phyloP scores from a whole-genome alignment of 208 protist species.

The Herpetomonas samuelpessoai region DNA sequence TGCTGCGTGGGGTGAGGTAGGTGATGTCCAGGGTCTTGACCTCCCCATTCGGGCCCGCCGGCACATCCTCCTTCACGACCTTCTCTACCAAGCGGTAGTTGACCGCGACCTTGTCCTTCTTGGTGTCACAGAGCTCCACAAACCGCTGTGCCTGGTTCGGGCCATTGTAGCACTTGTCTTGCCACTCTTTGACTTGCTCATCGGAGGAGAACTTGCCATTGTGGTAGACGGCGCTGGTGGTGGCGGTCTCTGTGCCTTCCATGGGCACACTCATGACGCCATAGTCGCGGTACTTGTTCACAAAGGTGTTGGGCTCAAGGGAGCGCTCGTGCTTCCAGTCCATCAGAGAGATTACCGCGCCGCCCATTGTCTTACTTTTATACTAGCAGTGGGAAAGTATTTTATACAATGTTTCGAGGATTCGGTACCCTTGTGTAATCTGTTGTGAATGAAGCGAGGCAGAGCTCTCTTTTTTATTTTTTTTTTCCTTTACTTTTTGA shows the following conservation, averaged over 20 bases:
- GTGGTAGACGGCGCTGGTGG: constrained; percentile 21
- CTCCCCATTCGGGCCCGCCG: constrained; percentile 14
- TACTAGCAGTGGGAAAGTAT: too few relatives aligned
- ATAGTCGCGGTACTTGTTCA: neutral
- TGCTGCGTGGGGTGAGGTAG: constrained; percentile 22
- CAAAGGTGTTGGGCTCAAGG: constrained; percentile 8
- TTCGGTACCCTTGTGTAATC: too few relatives aligned
- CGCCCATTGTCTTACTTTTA: constrained; percentile 23
- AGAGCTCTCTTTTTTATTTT: too few relatives aligned
- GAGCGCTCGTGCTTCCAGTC: constrained; percentile 12
- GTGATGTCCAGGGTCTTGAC: constrained; percentile 26
- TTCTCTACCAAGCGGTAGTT: constrained; percentile 34
- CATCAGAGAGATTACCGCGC: constrained; percentile 10
- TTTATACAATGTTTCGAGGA: too few relatives aligned
- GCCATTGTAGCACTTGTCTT: constrained; percentile 12
- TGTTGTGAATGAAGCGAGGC: too few relatives aligned
- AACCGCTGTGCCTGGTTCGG: constrained; percentile 19
- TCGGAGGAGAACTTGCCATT: constrained; percentile 2
- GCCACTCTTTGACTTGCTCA: constrained; percentile 12
- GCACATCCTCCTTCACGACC: constrained; percentile 19
- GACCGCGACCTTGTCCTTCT: constrained; percentile 17
- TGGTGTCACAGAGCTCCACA: constrained; percentile 10
- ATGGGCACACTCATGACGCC: constrained; percentile 10
- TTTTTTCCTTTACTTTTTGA: too few relatives aligned
- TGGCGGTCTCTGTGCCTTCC: constrained; percentile 20